These are phyloP conservation scores for Trichoderma harzianum DNA, from an alignment of 2,329 filamentous ascomycete genomes.

Conservation along the genomic window DNA sequence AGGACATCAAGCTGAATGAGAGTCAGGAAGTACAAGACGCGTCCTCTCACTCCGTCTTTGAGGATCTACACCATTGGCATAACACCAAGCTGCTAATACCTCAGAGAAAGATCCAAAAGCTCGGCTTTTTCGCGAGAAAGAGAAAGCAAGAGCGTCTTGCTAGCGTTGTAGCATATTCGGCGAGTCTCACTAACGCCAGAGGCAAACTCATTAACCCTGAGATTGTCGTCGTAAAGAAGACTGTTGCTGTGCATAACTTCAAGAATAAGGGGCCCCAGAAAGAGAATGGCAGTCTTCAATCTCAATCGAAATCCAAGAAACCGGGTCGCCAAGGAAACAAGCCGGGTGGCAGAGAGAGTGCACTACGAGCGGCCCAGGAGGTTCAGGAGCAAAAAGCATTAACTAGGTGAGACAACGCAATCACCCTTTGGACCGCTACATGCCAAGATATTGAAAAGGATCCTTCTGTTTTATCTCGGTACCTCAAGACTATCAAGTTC, in stretches of 20 bases:
- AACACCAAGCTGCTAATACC: constrained; percentile 50
- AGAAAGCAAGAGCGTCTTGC: constrained; percentile 64
- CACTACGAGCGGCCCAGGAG: constrained; percentile 32
- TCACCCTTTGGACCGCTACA: neutral
- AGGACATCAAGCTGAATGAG: constrained; percentile 38
- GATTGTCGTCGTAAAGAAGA: constrained; percentile 47
- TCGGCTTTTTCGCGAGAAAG: constrained; percentile 35
- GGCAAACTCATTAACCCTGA: constrained; percentile 64
- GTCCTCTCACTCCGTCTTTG: constrained; percentile 37
- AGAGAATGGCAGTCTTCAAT: constrained; percentile 20
- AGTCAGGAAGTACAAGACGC: constrained; percentile 15
- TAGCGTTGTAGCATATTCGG: constrained; percentile 66
- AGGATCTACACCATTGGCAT: constrained; percentile 60
- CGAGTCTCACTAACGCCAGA: constrained; percentile 62
- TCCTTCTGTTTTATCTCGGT: constrained; percentile 40
- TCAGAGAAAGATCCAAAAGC: constrained; percentile 22
- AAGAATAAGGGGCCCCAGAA: neutral
- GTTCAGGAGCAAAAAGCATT: constrained; percentile 33
- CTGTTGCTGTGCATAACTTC: constrained; percentile 6
- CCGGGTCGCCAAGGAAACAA: constrained; percentile 26
- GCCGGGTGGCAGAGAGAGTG: constrained; percentile 36
- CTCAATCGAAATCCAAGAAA: constrained; percentile 16
- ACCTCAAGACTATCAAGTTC: constrained; percentile 48
- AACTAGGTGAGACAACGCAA: neutral
- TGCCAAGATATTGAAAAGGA: constrained; percentile 44